phyloP scores from a whole-genome alignment of 1,284 basidiomycete species.

The Salmacisia buchloeana region DNA sequence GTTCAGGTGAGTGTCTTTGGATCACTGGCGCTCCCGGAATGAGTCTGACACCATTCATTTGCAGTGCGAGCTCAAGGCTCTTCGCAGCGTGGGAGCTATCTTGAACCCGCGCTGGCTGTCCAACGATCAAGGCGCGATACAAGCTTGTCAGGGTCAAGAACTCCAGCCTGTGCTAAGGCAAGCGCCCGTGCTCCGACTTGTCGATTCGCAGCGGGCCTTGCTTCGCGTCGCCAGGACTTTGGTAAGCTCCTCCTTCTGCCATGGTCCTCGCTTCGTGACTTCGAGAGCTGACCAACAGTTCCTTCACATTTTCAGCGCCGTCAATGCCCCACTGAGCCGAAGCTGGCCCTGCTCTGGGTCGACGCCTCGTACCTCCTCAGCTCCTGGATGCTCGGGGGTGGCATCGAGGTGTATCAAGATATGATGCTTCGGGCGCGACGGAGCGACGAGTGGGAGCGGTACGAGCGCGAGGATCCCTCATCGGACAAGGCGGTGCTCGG shows the following conservation, averaged over 20 bases:
- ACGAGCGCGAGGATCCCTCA: too few species aligned
- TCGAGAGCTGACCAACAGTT: not conserved
- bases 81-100: not conserved
- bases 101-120: not conserved
- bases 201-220: not conserved
- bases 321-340: not conserved
- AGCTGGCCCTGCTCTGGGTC: not conserved
- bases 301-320: not conserved
- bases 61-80: conserved; percentile 2
- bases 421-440: not conserved
- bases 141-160: not conserved
- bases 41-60: not conserved
- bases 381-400: not conserved
- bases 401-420: not conserved
- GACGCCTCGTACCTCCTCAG: not conserved
- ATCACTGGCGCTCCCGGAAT: not conserved
- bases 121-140: too few species aligned
- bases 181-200: not conserved
- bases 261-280: not conserved
- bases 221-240: not conserved
- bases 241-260: not conserved
- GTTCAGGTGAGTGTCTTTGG: not conserved
- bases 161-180: not conserved
- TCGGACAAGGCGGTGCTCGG: too few species aligned
- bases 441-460: conserved; percentile 1